Evolutionary conservation across 441 rosid genomes (phyloP).

Genomic region (Euphorbia celastroides): DNA sequence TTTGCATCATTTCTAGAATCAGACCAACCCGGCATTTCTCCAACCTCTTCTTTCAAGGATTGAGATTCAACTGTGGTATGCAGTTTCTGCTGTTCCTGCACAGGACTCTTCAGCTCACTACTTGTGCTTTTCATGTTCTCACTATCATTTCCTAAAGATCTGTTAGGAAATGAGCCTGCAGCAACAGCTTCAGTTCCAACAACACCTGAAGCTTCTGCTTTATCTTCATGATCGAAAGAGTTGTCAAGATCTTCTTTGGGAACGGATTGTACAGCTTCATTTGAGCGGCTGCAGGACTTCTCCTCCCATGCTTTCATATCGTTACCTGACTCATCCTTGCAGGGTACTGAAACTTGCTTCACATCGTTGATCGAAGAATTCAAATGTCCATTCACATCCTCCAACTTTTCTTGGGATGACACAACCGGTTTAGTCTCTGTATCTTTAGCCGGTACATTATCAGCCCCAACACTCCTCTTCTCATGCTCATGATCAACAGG

Average conservation of each 20-base stretch:
- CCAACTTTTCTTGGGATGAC: background rate
- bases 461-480: constrained; percentile 25
- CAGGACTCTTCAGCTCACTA: constrained; percentile 20
- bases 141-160: constrained; percentile 21
- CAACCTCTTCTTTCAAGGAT: constrained; percentile 22
- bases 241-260: constrained; percentile 16
- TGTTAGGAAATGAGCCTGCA: constrained; percentile 28
- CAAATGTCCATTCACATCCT: constrained; percentile 8
- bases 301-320: constrained; percentile 23
- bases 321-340: constrained; percentile 25
- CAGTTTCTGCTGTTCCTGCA: background rate
- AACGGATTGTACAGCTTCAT: constrained; percentile 22
- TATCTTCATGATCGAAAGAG: constrained; percentile 26
- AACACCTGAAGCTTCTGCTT: constrained; percentile 23
- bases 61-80: constrained; percentile 16
- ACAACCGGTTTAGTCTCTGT: constrained; percentile 24
- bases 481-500: constrained; percentile 32
- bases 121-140: constrained; percentile 27
- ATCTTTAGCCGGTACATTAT: constrained; percentile 22
- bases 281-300: constrained; percentile 24
- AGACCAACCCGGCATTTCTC: constrained; percentile 23
- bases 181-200: constrained; percentile 28
- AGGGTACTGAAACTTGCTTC: constrained; percentile 38
- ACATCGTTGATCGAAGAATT: constrained; percentile 32
- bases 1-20: constrained; percentile 22